Evolutionary conservation across 768 basidiomycete genomes (phyloP), one percentile per base, ranked within the genome.

Genomic region (Kwoniella europaea): DNA sequence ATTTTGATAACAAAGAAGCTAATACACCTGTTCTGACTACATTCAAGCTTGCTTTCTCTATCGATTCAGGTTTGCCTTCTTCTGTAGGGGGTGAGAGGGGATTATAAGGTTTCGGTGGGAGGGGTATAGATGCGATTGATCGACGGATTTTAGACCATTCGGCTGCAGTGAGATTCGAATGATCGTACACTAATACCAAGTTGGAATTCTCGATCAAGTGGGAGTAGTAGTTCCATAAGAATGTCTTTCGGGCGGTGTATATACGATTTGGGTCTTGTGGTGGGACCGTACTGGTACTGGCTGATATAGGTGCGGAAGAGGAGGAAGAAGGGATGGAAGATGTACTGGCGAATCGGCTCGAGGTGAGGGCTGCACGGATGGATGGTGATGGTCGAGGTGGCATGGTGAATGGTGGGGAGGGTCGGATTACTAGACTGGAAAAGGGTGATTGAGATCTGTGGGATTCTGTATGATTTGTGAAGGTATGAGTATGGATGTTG

Each of bases 161-260:
- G 52, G 87, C 86, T 2, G 91, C 89, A 35, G 73, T 68, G 79
- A 95, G 91, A 72, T 92, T 90, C 72, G 88, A 86, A 82, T 93
- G 92, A 63, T 89, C 87, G 70, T 96, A 88, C 84, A 96, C 87
- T 73, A 97, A 85, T 80, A 94, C 85, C 42, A 93, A 90, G 0
- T 88, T 86, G 46, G 86, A 82, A 24, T 83, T 76, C 80, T 87
- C 83, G 78, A 96, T 87, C 72, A 96, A 88, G 76, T 87, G 87
- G 67, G 87, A 86, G 86, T 94, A 94, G 84, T 91, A 90, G 85
- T 89, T 87, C 85, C 90, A 92, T 82, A 93, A 89, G 84, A 88
- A 90, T 1, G 89, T 86, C 83, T 95, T 97, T 82, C 91, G 91
- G 80, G 89, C 88, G 62, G 87, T 87, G 82, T 93, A 94, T 69